Evolutionary conservation across 371 early-diverging fungal species (phyloP).

Genomic region (Globomyces sp.): DNA sequence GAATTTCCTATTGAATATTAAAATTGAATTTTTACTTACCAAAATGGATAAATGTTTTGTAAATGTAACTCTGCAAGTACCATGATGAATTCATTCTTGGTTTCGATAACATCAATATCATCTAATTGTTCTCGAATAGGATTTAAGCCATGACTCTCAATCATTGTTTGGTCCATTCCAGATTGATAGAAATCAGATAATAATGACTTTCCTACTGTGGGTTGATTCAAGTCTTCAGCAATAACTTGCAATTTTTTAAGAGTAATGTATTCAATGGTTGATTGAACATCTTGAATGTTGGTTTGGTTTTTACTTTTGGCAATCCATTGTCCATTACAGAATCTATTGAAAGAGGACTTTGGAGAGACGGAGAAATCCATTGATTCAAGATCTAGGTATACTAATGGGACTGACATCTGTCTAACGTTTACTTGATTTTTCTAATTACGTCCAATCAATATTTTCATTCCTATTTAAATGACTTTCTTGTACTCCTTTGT

Average conservation of each 20-base stretch:
- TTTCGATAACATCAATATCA: background rate
- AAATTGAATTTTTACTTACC: background rate
- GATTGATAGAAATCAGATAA: background rate
- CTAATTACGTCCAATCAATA: no score
- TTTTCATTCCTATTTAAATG: no score
- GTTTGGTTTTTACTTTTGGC: conserved; percentile 1
- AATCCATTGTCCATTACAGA: conserved; percentile 21
- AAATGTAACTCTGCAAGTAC: background rate
- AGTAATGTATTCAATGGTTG: no score
- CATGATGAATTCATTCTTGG: background rate
- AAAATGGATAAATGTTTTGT: background rate
- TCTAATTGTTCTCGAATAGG: background rate
- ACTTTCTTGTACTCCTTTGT: no score
- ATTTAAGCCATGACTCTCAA: background rate
- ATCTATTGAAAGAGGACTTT: conserved; percentile 20
- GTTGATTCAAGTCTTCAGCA: no score
- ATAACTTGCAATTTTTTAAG: no score
- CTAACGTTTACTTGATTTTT: no score
- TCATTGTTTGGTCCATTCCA: background rate
- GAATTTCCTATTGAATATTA: background rate
- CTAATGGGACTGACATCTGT: no score
- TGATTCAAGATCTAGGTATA: background rate
- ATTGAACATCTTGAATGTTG: no score
- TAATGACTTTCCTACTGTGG: background rate
- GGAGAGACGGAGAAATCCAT: conserved; percentile 5